Evolutionary conservation across 805 yeast species (phyloP), one percentile per base, ranked within the genome.

Genomic region (Starmera amethionina): DNA sequence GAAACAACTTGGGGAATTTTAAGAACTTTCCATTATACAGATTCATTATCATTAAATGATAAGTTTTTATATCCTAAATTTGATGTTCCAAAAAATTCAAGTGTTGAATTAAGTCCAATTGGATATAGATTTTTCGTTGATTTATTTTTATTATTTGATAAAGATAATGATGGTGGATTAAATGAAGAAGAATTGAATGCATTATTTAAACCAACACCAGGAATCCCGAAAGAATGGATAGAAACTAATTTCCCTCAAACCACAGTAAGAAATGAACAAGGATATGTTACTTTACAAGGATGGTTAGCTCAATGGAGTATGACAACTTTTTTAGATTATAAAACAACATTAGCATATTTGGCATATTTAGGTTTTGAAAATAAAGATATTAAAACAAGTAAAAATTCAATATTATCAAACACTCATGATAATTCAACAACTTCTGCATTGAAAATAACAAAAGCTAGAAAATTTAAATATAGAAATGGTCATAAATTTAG

Each of bases 251-350:
- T 93, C 54, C 99, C 99, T 0, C 67, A 72, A 22, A 77, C 95
- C 1, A 85, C 95, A 10, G 96, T 90, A 2, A 75, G 95, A 40
- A 89, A 88, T 55, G 96, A 88, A 47, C 80, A 79, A 46, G 97
- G 96, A 0, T 74, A 78, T 55, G 88, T 93, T 4, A 87, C 97
- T 0, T 61, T 93, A 25, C 98, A 94, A 63, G 98, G 99, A 3
- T 93, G 99, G 99, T 63, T 93, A 32, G 98, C 98, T 0, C 97
- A 90, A 54, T 93, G 99, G 99, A 82, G 90, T 50, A 83, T 93
- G 84, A 87, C 96, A 1, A 90, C 97, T 0, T 88, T 77, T 49
- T 64, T 93, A 28, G 95, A 89, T 51, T 77, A 83, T 55, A 77
- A 73, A 49, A 81, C 87, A 1, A 88, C 97, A 0, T 69, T 93